phyloP scores from a whole-genome alignment of 2,329 filamentous ascomycete genomes.

The Neofusicoccum laricinum region DNA sequence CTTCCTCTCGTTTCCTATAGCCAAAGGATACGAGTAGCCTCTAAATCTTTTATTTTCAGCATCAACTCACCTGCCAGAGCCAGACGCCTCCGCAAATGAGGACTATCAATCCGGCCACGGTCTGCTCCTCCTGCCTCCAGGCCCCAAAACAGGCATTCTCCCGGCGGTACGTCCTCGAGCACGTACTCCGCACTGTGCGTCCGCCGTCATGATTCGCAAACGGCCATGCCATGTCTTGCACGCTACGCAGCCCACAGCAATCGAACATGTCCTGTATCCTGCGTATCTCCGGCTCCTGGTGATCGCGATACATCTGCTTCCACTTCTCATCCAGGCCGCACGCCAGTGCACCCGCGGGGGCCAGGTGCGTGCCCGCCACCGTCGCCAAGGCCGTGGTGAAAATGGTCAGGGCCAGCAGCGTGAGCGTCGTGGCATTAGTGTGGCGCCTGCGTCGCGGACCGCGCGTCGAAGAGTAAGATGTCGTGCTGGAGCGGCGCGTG shows the following conservation, averaged over 20 bases:
- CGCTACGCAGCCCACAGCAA: constrained; percentile 60
- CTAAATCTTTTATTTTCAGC: too few relatives aligned
- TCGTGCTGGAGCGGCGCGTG: not conserved
- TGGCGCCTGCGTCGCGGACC: not conserved
- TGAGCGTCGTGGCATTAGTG: constrained; percentile 16
- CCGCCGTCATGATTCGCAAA: constrained; percentile 39
- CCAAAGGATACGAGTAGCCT: not conserved
- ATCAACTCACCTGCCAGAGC: constrained; percentile 51
- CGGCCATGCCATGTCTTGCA: constrained; percentile 58
- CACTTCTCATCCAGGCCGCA: constrained; percentile 56
- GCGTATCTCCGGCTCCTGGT: constrained; percentile 49
- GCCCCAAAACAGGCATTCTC: constrained; percentile 45
- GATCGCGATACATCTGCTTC: constrained; percentile 48
- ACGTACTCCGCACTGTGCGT: constrained; percentile 31
- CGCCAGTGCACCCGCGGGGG: constrained; percentile 23
- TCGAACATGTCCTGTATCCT: constrained; percentile 59
- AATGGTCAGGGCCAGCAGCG: constrained; percentile 25
- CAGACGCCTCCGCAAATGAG: constrained; percentile 53
- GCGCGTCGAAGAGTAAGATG: constrained; percentile 2
- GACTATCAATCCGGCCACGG: constrained; percentile 51
- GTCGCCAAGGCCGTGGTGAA: constrained; percentile 38
- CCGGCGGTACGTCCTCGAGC: constrained; percentile 45
- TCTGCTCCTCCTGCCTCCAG: constrained; percentile 52
- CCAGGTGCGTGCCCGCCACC: constrained; percentile 32
- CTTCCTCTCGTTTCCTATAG: not conserved